Conservation (phyloP, 768 basidiomycete genomes). For the Lactarius tabidus region DNA sequence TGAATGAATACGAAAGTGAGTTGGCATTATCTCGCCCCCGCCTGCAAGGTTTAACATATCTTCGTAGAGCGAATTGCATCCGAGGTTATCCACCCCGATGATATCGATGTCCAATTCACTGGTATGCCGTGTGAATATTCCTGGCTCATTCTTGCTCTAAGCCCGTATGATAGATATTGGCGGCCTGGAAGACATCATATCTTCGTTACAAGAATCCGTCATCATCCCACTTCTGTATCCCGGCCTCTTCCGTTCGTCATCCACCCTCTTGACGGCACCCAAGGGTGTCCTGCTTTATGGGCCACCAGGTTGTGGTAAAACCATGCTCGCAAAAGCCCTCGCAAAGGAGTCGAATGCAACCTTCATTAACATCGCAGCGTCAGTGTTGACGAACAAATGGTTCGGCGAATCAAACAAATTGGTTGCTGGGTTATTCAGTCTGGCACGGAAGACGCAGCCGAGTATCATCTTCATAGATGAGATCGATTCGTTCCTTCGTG, state of each 20-base stretch:
- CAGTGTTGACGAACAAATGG: constrained; percentile 76
- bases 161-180: constrained; percentile 63
- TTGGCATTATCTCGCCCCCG: constrained; percentile 3
- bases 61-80: constrained; percentile 76
- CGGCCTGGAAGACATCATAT: constrained; percentile 86
- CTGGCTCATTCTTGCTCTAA: background rate
- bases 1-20: constrained; percentile 91
- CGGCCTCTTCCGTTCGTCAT: constrained; percentile 75
- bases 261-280: constrained; percentile 82
- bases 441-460: constrained; percentile 91
- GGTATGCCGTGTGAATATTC: constrained; percentile 43
- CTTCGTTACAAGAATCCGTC: constrained; percentile 88
- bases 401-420: constrained; percentile 93
- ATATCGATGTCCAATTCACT: constrained; percentile 70
- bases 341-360: constrained; percentile 97
- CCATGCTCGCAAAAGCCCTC: constrained; percentile 97
- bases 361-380: constrained; percentile 85
- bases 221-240: constrained; percentile 94
- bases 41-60: constrained; percentile 12
- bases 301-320: constrained; percentile 98
- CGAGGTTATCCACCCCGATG: constrained; percentile 90
- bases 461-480: constrained; percentile 99
- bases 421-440: constrained; percentile 88
- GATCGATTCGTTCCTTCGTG: constrained; percentile 92
- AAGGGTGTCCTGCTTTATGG: constrained; percentile 96